Evolutionary conservation across 1,139 yeast genomes (phyloP), one percentile per base, ranked within the genome.

Genomic region (Blastobotrys elegans): DNA sequence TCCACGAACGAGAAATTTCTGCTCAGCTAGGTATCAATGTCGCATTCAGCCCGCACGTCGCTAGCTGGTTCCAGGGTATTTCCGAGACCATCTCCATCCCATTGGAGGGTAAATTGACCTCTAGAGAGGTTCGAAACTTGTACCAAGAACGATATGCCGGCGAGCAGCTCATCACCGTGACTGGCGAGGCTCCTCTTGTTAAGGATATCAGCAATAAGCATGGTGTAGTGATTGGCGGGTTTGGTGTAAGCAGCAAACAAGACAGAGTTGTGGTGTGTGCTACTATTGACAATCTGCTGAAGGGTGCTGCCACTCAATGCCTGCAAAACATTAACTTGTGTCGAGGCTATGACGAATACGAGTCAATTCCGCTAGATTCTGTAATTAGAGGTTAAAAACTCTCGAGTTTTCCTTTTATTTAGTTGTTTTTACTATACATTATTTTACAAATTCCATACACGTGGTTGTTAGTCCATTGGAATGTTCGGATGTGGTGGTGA

Each of bases 231-330:
- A 78, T 92, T 53, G 98, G 98, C 51, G 98, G 95, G 0, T 94
- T 92, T 66, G 96, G 95, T 29, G 95, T 94, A 43, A 88, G 84
- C 65, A 80, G 92, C 32, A 80, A 81, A 53, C 89, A 86, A 62
- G 84, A 88, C 70, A 80, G 99, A 65, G 95, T 90, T 30, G 98
- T 92, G 37, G 73, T 92, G 48, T 94, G 90, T 48, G 96, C 96
- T 20, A 89, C 97, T 13, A 92, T 92, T 60, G 99, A 94, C 66
- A 92, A 92, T 67, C 74, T 92, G 63, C 77, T 92, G 63, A 92
- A 92, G 74, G 99, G 99, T 55, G 99, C 99, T 43, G 95, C 97
- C 48, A 92, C 99, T 21, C 99, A 90, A 71, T 92, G 97, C 69
- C 71, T 92, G 67, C 99, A 92, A 70, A 92, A 92, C 72, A 85